Percentiles rank a stretch among this genome's conserved stretches.
phyloP scores from a whole-genome alignment of 163 green algal species.

The Chlorella variabilis region DNA sequence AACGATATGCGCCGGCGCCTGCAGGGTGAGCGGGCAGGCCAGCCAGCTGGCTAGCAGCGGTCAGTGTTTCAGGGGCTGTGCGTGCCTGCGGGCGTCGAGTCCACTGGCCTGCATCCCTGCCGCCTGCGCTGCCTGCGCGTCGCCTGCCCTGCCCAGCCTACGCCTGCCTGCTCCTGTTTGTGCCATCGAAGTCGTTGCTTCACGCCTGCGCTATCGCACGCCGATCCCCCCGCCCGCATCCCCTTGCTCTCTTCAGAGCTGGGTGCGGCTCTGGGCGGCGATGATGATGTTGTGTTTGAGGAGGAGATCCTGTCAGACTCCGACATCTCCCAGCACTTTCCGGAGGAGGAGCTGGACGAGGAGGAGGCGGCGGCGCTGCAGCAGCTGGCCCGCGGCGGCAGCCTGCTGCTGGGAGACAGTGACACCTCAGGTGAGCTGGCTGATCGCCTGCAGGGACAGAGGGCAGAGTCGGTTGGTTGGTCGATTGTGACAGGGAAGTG shows the following conservation, averaged over 20 bases:
- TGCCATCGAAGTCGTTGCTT: too few species aligned
- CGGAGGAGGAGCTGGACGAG: conserved; percentile 31
- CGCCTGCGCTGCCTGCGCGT: too few species aligned
- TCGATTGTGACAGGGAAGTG: too few species aligned
- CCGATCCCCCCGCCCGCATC: too few species aligned
- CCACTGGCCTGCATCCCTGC: too few species aligned
- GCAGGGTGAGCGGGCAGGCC: neutral
- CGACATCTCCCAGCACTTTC: conserved; percentile 36
- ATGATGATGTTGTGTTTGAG: conserved; percentile 31
- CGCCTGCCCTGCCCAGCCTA: too few species aligned
- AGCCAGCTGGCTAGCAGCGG: neutral
- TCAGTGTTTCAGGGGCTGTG: too few species aligned
- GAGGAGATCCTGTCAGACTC: conserved; percentile 47
- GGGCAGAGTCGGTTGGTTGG: too few species aligned
- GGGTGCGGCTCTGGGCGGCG: neutral
- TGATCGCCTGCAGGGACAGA: neutral
- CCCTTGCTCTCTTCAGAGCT: neutral
- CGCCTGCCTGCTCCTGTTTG: too few species aligned
- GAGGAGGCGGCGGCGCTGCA: neutral
- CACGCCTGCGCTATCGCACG: too few species aligned
- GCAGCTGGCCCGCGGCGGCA: too few species aligned
- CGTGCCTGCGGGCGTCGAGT: neutral
- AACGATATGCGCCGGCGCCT: neutral
- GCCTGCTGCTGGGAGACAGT: neutral
- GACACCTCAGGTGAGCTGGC: neutral